These are phyloP conservation scores for Alternaria panax DNA, from an alignment of 2,329 filamentous ascomycete genomes.

Conservation along the genomic window DNA sequence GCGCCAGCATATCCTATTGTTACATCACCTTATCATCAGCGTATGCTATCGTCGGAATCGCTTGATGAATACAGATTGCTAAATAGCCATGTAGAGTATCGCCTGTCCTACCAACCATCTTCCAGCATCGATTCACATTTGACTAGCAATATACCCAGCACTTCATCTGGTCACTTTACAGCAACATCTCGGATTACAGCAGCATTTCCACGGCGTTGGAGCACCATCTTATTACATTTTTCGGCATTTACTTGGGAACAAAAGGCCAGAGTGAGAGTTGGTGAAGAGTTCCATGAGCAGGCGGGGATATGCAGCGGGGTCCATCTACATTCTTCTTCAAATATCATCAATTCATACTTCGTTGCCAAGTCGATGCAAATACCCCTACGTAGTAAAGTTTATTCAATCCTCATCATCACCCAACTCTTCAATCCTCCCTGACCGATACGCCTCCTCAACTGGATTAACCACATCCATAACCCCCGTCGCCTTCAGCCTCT, in stretches of 20 bases:
- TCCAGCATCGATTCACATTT: neutral
- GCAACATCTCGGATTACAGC: too few relatives aligned
- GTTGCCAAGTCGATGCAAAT: neutral
- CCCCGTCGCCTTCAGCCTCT: slow-evolving; percentile 78
- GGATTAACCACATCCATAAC: slow-evolving; percentile 82
- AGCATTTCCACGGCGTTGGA: slow-evolving; percentile 3
- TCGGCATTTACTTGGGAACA: neutral
- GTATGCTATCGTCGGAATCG: neutral
- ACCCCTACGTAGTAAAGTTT: neutral
- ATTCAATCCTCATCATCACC: slow-evolving; percentile 56
- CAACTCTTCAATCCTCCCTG: slow-evolving; percentile 75
- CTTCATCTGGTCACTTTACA: neutral
- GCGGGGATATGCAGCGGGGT: too few relatives aligned
- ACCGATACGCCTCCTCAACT: slow-evolving; percentile 71
- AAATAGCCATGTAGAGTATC: neutral
- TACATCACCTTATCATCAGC: neutral
- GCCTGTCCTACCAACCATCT: neutral
- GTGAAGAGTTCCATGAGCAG: neutral
- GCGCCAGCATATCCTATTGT: neutral
- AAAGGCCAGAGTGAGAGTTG: neutral
- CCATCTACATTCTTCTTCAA: neutral
- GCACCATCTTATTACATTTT: neutral
- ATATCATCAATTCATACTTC: neutral
- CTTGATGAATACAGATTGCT: neutral
- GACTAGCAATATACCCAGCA: neutral